Base-by-base conservation (phyloP, 148 eudicot genomes). In the Chenopodium formosanum region DNA sequence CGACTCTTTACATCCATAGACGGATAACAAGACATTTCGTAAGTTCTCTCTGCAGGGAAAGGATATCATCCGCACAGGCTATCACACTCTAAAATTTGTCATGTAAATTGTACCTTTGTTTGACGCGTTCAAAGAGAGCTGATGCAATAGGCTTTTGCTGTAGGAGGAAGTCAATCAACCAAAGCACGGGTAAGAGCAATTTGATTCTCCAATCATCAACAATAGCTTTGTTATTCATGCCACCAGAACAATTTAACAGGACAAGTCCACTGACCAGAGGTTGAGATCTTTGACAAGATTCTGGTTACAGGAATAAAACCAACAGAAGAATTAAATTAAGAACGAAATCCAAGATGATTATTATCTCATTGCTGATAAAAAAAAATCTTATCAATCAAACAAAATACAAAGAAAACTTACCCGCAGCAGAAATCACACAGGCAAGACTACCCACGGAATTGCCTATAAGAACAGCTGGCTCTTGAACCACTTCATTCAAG, bases 401-500 rank as follows among this genome's bases (percentile, higher is more conserved):
- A 19, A 17, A 56, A 56, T 3, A 12, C 62, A 62, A 20, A 20
- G 1, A n/a, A 47, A 84, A 79, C 84, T 80, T 58, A 94, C 96
- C 98, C 76, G 97, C 84, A 67, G 98, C 93, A 85, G 93, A 91
- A 70, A 95, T 88, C 32, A 95, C 91, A 69, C 98, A 95, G 76
- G 98, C 98, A 80, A 95, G 98, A 76, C 98, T 95, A 74, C 98
- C 98, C 48, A 95, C 96, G 67, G 98, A 95, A 85, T 95, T 95
- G 52, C 98, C 98, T 44, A 95, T 77, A 68, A 95, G 87, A 68
- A 93, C 85, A 63, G 97, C 90, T 13, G 97, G 97, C 78, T 85
- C 89, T 88, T 86, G 91, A 77, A 95, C 93, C 68, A 95, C 82
- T 83, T 93, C 93, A 78, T 88, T 81, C 84, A 95, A 76, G 91